Base-by-base conservation (phyloP, 83 land plant species). In the Thuja plicata region DNA sequence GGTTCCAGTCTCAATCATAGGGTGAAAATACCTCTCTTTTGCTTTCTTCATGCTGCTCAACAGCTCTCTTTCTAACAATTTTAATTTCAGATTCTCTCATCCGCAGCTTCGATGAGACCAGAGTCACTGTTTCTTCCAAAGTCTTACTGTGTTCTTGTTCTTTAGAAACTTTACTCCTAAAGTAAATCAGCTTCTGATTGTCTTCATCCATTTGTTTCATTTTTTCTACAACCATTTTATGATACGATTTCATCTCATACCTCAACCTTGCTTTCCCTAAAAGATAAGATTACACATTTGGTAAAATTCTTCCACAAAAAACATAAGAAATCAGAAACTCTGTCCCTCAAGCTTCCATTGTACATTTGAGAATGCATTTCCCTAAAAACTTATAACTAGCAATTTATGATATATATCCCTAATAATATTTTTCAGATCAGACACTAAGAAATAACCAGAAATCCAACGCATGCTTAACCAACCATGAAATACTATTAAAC, bases 161-260 rank as follows among this genome's bases (percentile, higher is more conserved):
- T 81, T 88, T 89, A 21, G 89, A 94, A 83, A 90, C 94, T 60
- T 91, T 93, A 76, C 86, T 85, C 90, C 94, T 94, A 21, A 90
- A 83, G 52, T 71, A 90, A 60, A 17, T 77, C 46, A 96, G 87
- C 50, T 93, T 91, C 82, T 93, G 94, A 88, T 91, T 96, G 45
- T 95, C 96, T 89, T 94, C 98, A 78, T 89, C 89, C 96, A 97
- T 97, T 48, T 94, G 94, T 87, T 88, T 94, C 93, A 97, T 93
- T 30, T 91, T 94, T 35, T 35, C 88, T n/a, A 95, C 93, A 83
- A 97, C 98, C 90, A 89, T 94, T 66, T 96, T 94, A 37, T 92
- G 92, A 57, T 95, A 93, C 13, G 94, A 92, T 45, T 89, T 92
- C 90, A 95, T 87, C 27, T 97, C 98, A 90, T 86, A 97, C 90